Evolutionary conservation across 257 asterid genomes (phyloP).

Genomic region (Ballota nigra): DNA sequence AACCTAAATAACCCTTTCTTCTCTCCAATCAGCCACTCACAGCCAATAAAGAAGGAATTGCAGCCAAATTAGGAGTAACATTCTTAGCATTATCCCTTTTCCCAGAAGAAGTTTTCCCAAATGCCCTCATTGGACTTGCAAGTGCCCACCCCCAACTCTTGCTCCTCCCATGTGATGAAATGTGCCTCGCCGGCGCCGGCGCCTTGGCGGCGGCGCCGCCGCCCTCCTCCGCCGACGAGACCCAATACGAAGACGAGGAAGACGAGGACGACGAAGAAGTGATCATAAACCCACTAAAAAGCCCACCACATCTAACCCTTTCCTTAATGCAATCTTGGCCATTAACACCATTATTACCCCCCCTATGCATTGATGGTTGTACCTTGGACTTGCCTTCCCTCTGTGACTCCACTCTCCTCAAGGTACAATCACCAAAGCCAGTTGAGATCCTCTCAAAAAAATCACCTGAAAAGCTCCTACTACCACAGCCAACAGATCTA

Average conservation of each 20-base stretch:
- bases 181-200: constrained; percentile 33
- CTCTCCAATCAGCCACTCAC: constrained; percentile 49
- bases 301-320: constrained; percentile 89
- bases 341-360: constrained; percentile 30
- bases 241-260: constrained; percentile 66
- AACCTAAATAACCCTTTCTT: no score
- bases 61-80: constrained; percentile 67
- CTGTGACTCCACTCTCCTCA: constrained; percentile 90
- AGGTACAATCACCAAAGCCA: constrained; percentile 95
- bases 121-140: constrained; percentile 98
- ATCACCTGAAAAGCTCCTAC: constrained; percentile 95
- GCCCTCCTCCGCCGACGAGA: constrained; percentile 55
- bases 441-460: constrained; percentile 93
- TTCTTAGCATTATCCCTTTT: constrained; percentile 58
- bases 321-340: constrained; percentile 78
- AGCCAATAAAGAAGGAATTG: constrained; percentile 82
- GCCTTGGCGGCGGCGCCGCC: constrained; percentile 19
- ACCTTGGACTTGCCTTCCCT: constrained; percentile 84
- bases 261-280: constrained; percentile 79
- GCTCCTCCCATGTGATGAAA: constrained; percentile 75
- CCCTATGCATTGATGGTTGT: constrained; percentile 36
- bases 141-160: constrained; percentile 98
- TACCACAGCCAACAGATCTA: constrained; percentile 98
- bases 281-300: constrained; percentile 83
- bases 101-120: constrained; percentile 53